Base-by-base conservation (phyloP, 306 rosid species). In the Casuarina equisetifolia region DNA sequence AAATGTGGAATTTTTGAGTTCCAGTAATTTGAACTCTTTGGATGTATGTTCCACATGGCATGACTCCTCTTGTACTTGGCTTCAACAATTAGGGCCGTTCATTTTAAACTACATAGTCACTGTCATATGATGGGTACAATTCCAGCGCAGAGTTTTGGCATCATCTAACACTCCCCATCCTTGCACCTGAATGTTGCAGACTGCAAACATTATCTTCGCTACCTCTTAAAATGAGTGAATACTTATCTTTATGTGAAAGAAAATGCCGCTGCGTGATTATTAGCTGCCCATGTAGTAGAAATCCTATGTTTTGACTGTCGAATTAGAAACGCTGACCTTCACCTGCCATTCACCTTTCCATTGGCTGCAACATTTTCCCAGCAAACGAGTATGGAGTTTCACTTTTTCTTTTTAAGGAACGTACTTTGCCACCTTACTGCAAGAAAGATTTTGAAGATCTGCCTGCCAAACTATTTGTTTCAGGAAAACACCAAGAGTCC, bases 141-240 rank as follows among this genome's bases (percentile, higher is more conserved):
- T 82, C 89, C 89, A 87, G 86, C 82, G 74, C 88, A 88, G 80
- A 74, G 76, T 74, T 78, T 87, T 85, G 89, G 83, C 87, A 84
- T 86, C 91, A 90, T 87, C 93, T 90, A 70, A 44, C 82, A 74
- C 88, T 82, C 86, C 86, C 63, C 70, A 59, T 82, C 79, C 53
- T 83, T 35, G 74, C 77, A 63, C 38, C 70, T 68, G 72, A 69
- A 73, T 32, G 50, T 54, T 71, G 70, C 81, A 70, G 61, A 48
- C 73, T 67, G 78, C 84, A 64, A 25, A 69, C 39, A 63, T 75
- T 70, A 76, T 83, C 76, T 55, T 79, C 63, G 59, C 50, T 82
- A 73, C 45, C 32, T 25, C 32, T 25, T 25, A 75, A 16, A 55
- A 66, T 72, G 49, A 57, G 53, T 79, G 71, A 36, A 17, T 17